phyloP scores from a whole-genome alignment of 225 moss, liverwort and hornwort genomes.

The Neckera pumila region DNA sequence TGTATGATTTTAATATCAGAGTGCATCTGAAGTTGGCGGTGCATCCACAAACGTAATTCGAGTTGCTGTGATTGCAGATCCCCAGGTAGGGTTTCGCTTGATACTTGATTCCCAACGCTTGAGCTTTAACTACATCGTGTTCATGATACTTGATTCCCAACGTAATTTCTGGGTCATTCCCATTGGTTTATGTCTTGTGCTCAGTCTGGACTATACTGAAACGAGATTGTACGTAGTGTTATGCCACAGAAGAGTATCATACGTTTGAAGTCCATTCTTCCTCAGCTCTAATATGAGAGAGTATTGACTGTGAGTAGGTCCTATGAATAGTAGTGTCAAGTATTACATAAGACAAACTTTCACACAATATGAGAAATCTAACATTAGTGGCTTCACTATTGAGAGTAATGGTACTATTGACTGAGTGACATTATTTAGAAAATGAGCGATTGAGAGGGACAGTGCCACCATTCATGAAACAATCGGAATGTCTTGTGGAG shows the following conservation, averaged over 20 bases:
- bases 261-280: background rate
- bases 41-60: constrained; percentile 22
- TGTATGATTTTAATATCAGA: constrained; percentile 18
- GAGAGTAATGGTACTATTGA: background rate
- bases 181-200: background rate
- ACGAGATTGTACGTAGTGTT: background rate
- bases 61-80: constrained; percentile 67
- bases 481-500: background rate
- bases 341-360: background rate
- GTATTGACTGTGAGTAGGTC: background rate
- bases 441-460: background rate
- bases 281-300: background rate
- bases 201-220: background rate
- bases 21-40: constrained; percentile 24
- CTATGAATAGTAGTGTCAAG: background rate
- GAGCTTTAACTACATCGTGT: background rate
- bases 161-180: background rate
- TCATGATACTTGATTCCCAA: background rate
- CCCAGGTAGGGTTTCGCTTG: constrained; percentile 32
- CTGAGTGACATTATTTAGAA: background rate
- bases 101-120: background rate
- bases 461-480: background rate
- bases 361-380: background rate
- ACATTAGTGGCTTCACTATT: background rate
- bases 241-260: background rate